Base-by-base conservation (phyloP, 2,329 filamentous ascomycete species). In the Ophiocordyceps polyrhachis-furcata region DNA sequence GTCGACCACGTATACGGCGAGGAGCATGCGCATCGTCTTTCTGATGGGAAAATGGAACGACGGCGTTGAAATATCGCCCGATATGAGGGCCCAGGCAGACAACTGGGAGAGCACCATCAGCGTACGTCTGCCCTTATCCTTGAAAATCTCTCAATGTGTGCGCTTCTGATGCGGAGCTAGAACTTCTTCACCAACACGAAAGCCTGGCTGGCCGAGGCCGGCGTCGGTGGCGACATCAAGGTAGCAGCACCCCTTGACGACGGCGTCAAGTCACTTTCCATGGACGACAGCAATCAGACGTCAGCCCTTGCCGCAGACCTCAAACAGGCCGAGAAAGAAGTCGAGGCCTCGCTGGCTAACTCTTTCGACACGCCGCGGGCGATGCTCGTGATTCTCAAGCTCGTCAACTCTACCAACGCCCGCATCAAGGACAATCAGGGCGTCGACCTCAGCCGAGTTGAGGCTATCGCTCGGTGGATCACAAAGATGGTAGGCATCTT, bases 41-140 rank as follows among this genome's bases (percentile, higher is more conserved):
- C 62, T 96, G 41, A 74, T 93, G 53, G 86, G 88, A 41, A 77
- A 76, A 43, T 96, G 89, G 88, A 84, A 85, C 52, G 84, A 94
- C 43, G 84, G 86, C 2, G 80, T 95, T 29, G 89, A 95, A 57
- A 91, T 95, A 49, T 89, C 86, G 0, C 78, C 82, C 2, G 85
- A 88, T 45, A 78, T 94, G 63, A 72, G 84, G 47, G 77, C 76
- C 40, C 75, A 79, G 53, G 82, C 82, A 7, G 74, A 78, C 47
- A 75, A 71, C 41, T 94, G 86, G 83, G 88, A 95, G 58, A 77
- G 78, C 43, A 81, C 80, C 17, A 66, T 93, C 28, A 83, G 82
- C 59, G 69, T 73, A 54, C 60, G 68, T 40, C 9, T 3, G 13
- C 13, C 15, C 17, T n/a, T 40, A 2, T 4, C 12, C 17, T 5